Conservation (phyloP, 306 rosid species). For the Begonia loranthoides region DNA sequence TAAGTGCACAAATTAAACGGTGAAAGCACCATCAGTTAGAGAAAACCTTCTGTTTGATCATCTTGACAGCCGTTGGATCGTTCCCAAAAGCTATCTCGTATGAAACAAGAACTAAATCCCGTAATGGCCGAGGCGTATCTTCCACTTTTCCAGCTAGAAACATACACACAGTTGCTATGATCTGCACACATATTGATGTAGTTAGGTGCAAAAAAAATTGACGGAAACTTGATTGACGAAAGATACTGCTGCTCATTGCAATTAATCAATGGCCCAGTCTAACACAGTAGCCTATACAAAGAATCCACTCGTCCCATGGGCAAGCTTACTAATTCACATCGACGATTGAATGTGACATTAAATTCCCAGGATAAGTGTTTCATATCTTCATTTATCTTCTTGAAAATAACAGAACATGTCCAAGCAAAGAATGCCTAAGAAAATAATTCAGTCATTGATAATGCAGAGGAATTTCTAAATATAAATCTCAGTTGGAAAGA, state of each 20-base stretch:
- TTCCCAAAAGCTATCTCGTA: slow-evolving; percentile 25
- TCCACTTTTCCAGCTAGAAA: slow-evolving; percentile 37
- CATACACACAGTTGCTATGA: slow-evolving; percentile 26
- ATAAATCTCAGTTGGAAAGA: too few species aligned
- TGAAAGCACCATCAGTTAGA: slow-evolving; percentile 10
- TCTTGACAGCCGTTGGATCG: slow-evolving; percentile 29
- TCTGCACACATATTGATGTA: slow-evolving; percentile 25
- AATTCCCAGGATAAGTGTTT: too few species aligned
- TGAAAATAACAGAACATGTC: too few species aligned
- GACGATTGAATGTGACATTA: too few species aligned
- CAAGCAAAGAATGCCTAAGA: too few species aligned
- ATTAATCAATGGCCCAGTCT: background rate
- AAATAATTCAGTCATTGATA: too few species aligned
- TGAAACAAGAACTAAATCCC: slow-evolving; percentile 27
- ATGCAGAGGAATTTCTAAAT: too few species aligned
- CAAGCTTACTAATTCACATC: too few species aligned
- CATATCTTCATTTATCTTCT: too few species aligned
- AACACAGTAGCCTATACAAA: too few species aligned
- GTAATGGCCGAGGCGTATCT: slow-evolving; percentile 34
- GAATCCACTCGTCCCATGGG: too few species aligned
- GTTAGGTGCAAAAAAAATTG: background rate
- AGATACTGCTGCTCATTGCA: background rate
- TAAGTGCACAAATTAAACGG: slow-evolving; percentile 3
- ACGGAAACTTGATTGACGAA: background rate
- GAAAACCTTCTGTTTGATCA: slow-evolving; percentile 28